Conservation (phyloP, 2,329 filamentous ascomycete species). For the Pyrenochaeta sp. region DNA sequence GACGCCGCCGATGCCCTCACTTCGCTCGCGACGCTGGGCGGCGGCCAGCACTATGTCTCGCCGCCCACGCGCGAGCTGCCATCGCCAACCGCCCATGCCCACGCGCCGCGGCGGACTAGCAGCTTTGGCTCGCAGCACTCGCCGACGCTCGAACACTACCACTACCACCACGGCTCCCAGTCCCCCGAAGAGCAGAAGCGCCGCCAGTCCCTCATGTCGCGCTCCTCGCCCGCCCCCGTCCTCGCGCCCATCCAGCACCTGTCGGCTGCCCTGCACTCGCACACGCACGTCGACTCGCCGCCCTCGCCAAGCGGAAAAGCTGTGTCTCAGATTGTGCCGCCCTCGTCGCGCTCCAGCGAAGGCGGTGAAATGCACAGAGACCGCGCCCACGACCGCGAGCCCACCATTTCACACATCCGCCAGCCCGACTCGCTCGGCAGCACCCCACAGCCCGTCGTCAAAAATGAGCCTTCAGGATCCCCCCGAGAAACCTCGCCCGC, state of each 20-base stretch:
- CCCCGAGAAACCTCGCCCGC: constrained; percentile 46
- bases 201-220: constrained; percentile 44
- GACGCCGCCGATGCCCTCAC: constrained; percentile 53
- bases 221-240: constrained; percentile 41
- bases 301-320: constrained; percentile 29
- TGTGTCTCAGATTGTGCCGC: constrained; percentile 32
- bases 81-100: constrained; percentile 36
- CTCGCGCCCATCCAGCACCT: constrained; percentile 53
- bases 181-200: constrained; percentile 53
- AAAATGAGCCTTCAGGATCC: constrained; percentile 50
- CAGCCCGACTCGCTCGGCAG: constrained; percentile 25
- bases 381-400: constrained; percentile 38
- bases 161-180: constrained; percentile 54
- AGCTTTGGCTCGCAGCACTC: constrained; percentile 48
- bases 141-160: constrained; percentile 57
- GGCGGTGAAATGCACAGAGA: constrained; percentile 18
- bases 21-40: constrained; percentile 42
- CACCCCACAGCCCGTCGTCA: constrained; percentile 42
- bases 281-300: constrained; percentile 18
- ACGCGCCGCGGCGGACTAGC: constrained; percentile 41
- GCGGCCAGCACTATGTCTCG: constrained; percentile 39
- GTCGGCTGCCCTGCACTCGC: constrained; percentile 30
- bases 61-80: constrained; percentile 37
- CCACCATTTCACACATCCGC: constrained; percentile 40
- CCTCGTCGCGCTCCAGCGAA: constrained; percentile 17